Conservation (phyloP, 176 grass and related monocot species). For the Dendrocalamus sinicus region DNA sequence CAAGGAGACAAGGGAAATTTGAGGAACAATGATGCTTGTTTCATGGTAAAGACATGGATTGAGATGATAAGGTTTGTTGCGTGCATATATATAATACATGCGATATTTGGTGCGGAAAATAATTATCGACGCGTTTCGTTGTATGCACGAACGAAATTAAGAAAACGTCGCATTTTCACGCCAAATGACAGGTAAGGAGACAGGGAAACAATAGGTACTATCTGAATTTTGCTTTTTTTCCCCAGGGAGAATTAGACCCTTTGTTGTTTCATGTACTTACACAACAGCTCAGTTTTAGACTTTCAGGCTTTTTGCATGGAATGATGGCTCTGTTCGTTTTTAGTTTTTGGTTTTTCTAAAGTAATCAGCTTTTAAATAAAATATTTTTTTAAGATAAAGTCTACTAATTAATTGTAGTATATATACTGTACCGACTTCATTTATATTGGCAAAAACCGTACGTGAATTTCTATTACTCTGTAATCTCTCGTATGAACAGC, state of each 20-base stretch:
- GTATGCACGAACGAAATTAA: neutral
- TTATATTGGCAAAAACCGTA: too few relatives aligned
- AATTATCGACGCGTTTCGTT: neutral
- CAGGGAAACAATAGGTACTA: neutral
- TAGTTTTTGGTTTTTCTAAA: too few relatives aligned
- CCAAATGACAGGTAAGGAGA: neutral
- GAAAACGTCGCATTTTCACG: neutral
- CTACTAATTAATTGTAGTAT: too few relatives aligned
- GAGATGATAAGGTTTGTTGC: slow-evolving; percentile 26
- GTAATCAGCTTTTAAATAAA: too few relatives aligned
- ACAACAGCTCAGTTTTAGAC: too few relatives aligned
- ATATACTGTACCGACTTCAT: too few relatives aligned
- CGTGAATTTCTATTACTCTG: too few relatives aligned
- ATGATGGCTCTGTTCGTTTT: neutral
- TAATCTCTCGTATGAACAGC: too few relatives aligned
- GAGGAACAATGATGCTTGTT: slow-evolving; percentile 18
- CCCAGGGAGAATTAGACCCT: neutral
- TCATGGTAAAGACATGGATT: slow-evolving; percentile 38
- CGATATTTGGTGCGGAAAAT: neutral
- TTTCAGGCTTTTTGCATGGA: neutral
- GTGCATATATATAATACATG: neutral
- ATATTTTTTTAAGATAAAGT: too few relatives aligned
- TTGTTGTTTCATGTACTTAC: neutral
- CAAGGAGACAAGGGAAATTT: slow-evolving; percentile 24
- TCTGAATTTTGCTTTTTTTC: neutral